phyloP scores from a whole-genome alignment of 768 basidiomycete genomes.

The Rhodotorula babjevae region DNA sequence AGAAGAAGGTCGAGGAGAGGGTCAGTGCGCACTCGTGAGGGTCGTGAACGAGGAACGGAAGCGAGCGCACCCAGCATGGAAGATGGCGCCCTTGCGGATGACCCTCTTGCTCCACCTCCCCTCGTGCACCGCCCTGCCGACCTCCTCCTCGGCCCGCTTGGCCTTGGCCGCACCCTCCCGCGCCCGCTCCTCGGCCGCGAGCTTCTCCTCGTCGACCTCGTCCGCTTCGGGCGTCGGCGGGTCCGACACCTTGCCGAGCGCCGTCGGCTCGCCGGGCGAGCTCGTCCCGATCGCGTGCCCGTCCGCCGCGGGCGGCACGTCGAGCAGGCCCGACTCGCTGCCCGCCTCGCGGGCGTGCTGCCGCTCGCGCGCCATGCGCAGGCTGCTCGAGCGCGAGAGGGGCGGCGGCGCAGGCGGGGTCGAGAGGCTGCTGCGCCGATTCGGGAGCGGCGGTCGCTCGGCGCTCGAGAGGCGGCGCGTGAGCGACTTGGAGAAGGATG shows the following conservation, averaged over 20 bases:
- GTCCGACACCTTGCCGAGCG: neutral
- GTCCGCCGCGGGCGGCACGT: neutral
- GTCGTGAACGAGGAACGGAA: no score
- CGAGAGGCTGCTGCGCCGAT: neutral
- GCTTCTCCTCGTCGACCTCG: neutral
- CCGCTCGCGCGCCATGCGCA: constrained; percentile 19
- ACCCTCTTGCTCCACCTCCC: neutral
- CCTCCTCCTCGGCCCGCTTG: neutral
- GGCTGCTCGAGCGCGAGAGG: neutral
- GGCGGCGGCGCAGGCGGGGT: neutral
- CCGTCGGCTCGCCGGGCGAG: neutral
- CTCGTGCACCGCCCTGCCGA: neutral
- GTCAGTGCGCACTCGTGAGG: no score
- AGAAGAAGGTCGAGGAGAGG: no score
- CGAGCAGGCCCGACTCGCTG: neutral
- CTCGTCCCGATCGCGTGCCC: neutral
- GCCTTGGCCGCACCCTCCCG: no score
- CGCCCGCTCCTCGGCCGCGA: neutral
- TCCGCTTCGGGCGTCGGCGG: neutral
- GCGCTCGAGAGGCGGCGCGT: constrained; percentile 1
- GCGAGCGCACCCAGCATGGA: constrained; percentile 45
- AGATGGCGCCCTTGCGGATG: constrained; percentile 34
- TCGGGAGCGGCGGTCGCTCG: no score
- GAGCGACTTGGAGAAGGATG: constrained; percentile 4
- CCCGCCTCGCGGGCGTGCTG: constrained; percentile 1